Base-by-base conservation (phyloP, 2,329 filamentous ascomycete genomes). In the Leptodontidium sp. region DNA sequence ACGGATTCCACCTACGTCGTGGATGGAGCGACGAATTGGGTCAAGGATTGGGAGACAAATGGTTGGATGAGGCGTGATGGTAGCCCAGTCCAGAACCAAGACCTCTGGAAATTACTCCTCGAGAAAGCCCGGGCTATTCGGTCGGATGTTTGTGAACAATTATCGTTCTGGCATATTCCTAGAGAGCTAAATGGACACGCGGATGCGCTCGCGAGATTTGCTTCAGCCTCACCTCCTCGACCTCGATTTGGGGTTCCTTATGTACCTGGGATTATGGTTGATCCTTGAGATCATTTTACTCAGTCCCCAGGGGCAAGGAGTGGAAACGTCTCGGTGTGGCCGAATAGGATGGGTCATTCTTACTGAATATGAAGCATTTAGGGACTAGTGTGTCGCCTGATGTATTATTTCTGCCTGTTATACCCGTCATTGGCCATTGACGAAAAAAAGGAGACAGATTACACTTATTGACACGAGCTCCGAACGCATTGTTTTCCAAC, bases 1-100 rank as follows among this genome's bases (percentile, higher is more conserved):
- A 86, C 84, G 0, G 85, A 88, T 74, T 86, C 84, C 0, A 78
- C 80, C 26, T 87, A 87, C 69, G 82, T 85, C 3, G 80, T 85
- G 15, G 84, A 85, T 21, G 21, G 21, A 5, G 75, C 82, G 3
- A 86, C 84, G 0, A 65, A 75, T 6, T 84, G 82, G 81, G 76
- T 78, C 0, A 78, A 72, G 66, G 76, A 35, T 0, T 87, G 86
- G 86, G 47, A 81, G 3, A 65, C 61, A 14, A 83, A 82, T 21
- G 80, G 76, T 9, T 88, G 85, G 85, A 79, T 45, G 67, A 84
- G 78, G 8, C 70, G 66, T 0, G 68, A 61, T 1, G 77, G 79
- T 0, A 68, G 9, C 0, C 68, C 73, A 0, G 83, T 86, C 57
- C 82, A 82, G 74, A 87, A 87, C 68, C 77, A 73, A 69, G 84